Conservation (phyloP, 2,329 filamentous ascomycete genomes). For the Fusarium nanum region DNA sequence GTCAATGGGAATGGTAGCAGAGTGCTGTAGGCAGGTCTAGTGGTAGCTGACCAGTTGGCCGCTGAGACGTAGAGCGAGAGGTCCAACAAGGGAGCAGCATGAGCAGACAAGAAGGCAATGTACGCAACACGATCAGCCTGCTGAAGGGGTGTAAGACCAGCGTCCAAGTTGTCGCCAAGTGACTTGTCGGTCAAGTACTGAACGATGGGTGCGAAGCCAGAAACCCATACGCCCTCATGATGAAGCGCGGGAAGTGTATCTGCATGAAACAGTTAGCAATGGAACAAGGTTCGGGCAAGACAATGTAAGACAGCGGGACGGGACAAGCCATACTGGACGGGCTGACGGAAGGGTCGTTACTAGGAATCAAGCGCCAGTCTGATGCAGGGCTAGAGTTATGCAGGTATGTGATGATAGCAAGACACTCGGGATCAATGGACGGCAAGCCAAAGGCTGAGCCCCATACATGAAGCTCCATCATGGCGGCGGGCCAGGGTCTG, state of each 20-base stretch:
- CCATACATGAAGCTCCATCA: constrained; percentile 84
- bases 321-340: constrained; percentile 70
- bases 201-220: constrained; percentile 71
- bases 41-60: constrained; percentile 83
- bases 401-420: constrained; percentile 84
- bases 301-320: constrained; percentile 13
- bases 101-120: constrained; percentile 77
- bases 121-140: constrained; percentile 63
- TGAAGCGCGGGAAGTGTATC: constrained; percentile 67
- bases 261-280: constrained; percentile 49
- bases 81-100: constrained; percentile 82
- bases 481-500: constrained; percentile 30
- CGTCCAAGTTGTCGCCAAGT: constrained; percentile 54
- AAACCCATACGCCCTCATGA: constrained; percentile 64
- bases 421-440: constrained; percentile 91
- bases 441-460: constrained; percentile 88
- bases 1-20: constrained; percentile 88
- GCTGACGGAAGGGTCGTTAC: constrained; percentile 77
- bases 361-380: constrained; percentile 77
- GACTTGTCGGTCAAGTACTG: constrained; percentile 61
- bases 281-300: constrained; percentile 25
- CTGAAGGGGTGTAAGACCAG: constrained; percentile 53
- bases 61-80: constrained; percentile 91
- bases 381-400: constrained; percentile 69
- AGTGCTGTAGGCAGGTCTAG: constrained; percentile 81